These are phyloP conservation scores for Trametes maxima DNA, from an alignment of 768 basidiomycete genomes.

Conservation along the genomic window DNA sequence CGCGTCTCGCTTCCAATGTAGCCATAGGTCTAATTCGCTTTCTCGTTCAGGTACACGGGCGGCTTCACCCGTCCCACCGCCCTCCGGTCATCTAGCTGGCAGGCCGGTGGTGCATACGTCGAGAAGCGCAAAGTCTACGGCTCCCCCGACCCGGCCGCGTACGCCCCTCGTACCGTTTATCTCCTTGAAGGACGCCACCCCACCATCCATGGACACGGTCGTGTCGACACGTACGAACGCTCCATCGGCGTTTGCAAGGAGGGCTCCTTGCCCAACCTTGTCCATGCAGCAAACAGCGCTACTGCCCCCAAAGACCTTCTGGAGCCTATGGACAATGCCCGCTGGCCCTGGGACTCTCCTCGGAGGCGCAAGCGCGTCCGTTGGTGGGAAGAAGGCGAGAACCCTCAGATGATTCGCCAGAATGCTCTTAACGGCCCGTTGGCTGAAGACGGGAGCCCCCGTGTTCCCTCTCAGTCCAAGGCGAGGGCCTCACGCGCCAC, in stretches of 20 bases:
- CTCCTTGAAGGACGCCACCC: conserved; percentile 40
- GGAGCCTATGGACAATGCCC: conserved; percentile 42
- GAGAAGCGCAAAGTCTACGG: conserved; percentile 32
- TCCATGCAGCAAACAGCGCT: conserved; percentile 37
- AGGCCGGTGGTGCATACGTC: conserved; percentile 37
- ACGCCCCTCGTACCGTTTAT: conserved; percentile 43
- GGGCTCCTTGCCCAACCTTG: conserved; percentile 33
- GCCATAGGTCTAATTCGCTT: background rate
- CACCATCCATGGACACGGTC: conserved; percentile 33
- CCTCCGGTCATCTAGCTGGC: conserved; percentile 41
- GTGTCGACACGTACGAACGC: conserved; percentile 34
- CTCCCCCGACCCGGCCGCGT: conserved; percentile 37
- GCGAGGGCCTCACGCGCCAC: background rate
- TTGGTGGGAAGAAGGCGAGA: conserved; percentile 36
- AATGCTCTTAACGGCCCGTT: background rate
- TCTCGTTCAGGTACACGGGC: conserved; percentile 36
- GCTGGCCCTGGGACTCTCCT: conserved; percentile 37
- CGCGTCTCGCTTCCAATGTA: background rate
- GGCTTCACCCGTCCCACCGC: conserved; percentile 44
- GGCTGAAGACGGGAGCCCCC: background rate
- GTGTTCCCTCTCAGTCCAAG: background rate
- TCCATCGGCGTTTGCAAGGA: conserved; percentile 40
- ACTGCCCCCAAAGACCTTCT: conserved; percentile 17
- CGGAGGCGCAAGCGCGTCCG: conserved; percentile 6
- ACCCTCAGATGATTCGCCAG: conserved; percentile 24